Base-by-base conservation (phyloP, 2,329 filamentous ascomycete genomes). In the Aspergillus luchuensis region DNA sequence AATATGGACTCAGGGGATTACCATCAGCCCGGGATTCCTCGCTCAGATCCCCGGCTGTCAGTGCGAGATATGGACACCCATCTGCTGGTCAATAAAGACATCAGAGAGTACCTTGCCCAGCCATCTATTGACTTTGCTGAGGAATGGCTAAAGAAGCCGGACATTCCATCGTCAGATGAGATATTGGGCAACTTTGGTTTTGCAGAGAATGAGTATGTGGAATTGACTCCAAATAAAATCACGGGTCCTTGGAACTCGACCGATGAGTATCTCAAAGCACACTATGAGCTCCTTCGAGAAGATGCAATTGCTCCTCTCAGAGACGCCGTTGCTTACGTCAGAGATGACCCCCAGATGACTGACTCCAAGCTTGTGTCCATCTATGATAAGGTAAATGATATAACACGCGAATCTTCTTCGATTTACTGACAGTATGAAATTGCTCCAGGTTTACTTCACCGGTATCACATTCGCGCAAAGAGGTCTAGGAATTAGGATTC, bases 271-370 rank as follows among this genome's bases (percentile, higher is more conserved):
- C 79, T 97, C 0, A 79, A 85, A 33, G 84, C 86, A 0, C 91
- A 96, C 53, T 96, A 95, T 70, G 80, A 86, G 3, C 83, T 97
- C 1, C 81, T 92, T 7, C 84, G 92, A 2, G 90, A 92, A 69
- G 92, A 97, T 70, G 85, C 87, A 0, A 79, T 91, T 3, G 84
- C 89, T 11, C 84, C 88, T 1, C 80, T 97, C 0, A 84, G 92
- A 6, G 82, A 86, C 63, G 87, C 90, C 0, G 83, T 96, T 1
- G 76, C 79, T 0, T 75, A 81, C 11, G 83, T 90, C 57, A 82
- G 80, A 23, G 65, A 74, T 1, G 69, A 82, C 6, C 87, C 88
- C 0, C 63, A 70, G 0, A 86, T 87, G 75, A 74, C 74, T 11
- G 92, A 96, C 59, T 80, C 81, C 0, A 69, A 81, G 0, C 74